Conservation (phyloP, 164 flowering plant genomes). For the Stephania japonica region DNA sequence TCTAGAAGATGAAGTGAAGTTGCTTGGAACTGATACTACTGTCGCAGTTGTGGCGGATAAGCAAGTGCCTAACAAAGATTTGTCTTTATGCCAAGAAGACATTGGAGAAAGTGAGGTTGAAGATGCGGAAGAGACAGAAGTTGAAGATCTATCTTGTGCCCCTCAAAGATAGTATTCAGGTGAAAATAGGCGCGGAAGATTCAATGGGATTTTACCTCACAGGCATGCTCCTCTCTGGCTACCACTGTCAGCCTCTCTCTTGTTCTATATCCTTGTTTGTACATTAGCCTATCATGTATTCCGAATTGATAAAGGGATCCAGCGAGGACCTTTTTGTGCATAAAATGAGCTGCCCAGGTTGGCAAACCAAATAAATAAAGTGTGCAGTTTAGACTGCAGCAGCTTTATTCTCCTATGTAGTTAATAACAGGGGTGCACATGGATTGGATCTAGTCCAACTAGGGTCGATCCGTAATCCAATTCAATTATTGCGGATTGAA, state of each 20-base stretch:
- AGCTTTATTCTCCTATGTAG: neutral
- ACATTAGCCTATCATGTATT: neutral
- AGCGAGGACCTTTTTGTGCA: neutral
- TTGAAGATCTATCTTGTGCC: neutral
- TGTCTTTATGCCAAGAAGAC: slow-evolving; percentile 12
- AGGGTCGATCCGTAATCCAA: too few relatives aligned
- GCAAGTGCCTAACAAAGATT: slow-evolving; percentile 17
- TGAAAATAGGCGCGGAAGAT: neutral
- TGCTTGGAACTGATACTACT: neutral
- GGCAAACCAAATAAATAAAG: neutral
- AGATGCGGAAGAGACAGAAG: neutral
- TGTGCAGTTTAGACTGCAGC: neutral
- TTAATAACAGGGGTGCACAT: too few relatives aligned
- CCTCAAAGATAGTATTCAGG: neutral
- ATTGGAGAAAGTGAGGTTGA: neutral
- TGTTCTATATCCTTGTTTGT: neutral
- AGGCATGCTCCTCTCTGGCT: neutral
- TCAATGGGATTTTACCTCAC: neutral
- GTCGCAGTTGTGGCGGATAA: slow-evolving; percentile 9
- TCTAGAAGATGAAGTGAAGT: slow-evolving; percentile 16
- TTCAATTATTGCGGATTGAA: too few relatives aligned
- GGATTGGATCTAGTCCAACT: too few relatives aligned
- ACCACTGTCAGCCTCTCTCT: neutral
- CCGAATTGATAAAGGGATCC: neutral
- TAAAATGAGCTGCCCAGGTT: neutral